A percentile compares a stretch with the other conserved stretches of the same genome.
phyloP scores from a whole-genome alignment of 2,329 filamentous ascomycete species.

The Trichoderma afroharzianum region DNA sequence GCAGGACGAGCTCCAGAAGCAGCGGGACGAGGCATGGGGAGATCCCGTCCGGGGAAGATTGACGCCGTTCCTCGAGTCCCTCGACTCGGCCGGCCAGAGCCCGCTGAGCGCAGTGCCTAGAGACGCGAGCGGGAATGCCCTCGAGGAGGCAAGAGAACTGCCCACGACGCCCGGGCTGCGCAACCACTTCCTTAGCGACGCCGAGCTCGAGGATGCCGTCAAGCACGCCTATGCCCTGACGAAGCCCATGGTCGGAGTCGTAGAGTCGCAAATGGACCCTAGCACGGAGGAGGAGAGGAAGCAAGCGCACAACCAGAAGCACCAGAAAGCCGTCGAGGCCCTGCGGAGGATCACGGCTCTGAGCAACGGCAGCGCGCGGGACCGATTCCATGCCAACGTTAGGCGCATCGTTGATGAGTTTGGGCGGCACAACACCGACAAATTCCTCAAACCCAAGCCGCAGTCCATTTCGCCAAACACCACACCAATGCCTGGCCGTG shows the following conservation, averaged over 20 bases:
- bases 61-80: slow-evolving; percentile 80
- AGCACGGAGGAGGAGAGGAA: slow-evolving; percentile 33
- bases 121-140: slow-evolving; percentile 41
- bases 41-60: slow-evolving; percentile 74
- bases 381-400: slow-evolving; percentile 77
- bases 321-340: slow-evolving; percentile 69
- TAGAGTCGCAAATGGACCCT: slow-evolving; percentile 40
- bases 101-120: slow-evolving; percentile 32
- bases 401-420: slow-evolving; percentile 81
- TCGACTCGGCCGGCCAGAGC: slow-evolving; percentile 61
- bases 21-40: slow-evolving; percentile 64
- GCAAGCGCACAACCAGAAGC: slow-evolving; percentile 49
- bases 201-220: slow-evolving; percentile 65
- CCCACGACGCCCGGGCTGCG: slow-evolving; percentile 54
- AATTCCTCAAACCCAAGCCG: slow-evolving; percentile 59
- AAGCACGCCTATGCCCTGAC: slow-evolving; percentile 66
- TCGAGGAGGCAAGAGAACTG: slow-evolving; percentile 39
- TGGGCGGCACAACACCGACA: slow-evolving; percentile 86
- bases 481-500: slow-evolving; percentile 50
- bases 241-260: slow-evolving; percentile 46
- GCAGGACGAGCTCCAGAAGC: slow-evolving; percentile 63
- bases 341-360: slow-evolving; percentile 76
- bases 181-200: slow-evolving; percentile 71
- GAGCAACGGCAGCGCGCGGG: slow-evolving; percentile 71
- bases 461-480: slow-evolving; percentile 41